These are phyloP conservation scores for Chrysopogon serrulatus DNA, from an alignment of 176 grass and related monocot genomes.

Conservation along the genomic window DNA sequence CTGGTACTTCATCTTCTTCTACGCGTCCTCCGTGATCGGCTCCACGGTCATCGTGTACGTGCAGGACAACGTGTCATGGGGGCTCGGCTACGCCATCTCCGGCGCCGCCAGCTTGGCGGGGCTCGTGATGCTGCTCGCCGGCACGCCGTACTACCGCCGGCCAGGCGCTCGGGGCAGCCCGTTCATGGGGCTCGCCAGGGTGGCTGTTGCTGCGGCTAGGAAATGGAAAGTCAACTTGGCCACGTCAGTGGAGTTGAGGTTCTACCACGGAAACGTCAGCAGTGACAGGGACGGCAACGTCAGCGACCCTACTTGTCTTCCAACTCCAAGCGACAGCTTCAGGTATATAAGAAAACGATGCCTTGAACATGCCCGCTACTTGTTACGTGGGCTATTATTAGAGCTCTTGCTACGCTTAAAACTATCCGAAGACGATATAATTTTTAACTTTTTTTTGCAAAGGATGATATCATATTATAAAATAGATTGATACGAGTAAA, in stretches of 20 bases:
- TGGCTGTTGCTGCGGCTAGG: constrained; percentile 44
- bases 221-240: constrained; percentile 37
- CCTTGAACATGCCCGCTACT: too few species aligned
- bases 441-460: too few species aligned
- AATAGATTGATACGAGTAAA: too few species aligned
- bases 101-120: constrained; percentile 24
- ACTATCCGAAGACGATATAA: too few species aligned
- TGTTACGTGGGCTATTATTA: too few species aligned
- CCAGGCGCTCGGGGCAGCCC: constrained; percentile 57
- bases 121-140: constrained; percentile 41
- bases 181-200: constrained; percentile 53
- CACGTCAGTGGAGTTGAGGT: not conserved
- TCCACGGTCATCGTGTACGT: constrained; percentile 61
- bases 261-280: constrained; percentile 27
- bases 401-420: too few species aligned
- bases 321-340: constrained; percentile 47
- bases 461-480: too few species aligned
- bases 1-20: constrained; percentile 76
- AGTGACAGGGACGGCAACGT: not conserved
- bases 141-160: constrained; percentile 41
- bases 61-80: constrained; percentile 63
- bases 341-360: constrained; percentile 45
- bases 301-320: not conserved
- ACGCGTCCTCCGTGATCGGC: constrained; percentile 38
- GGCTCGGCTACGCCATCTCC: constrained; percentile 43